Percentiles rank a stretch among this genome's conserved stretches.
These are phyloP conservation scores for Curvularia hawaiiensis DNA, from an alignment of 2,329 filamentous ascomycete genomes.

Conservation along the genomic window DNA sequence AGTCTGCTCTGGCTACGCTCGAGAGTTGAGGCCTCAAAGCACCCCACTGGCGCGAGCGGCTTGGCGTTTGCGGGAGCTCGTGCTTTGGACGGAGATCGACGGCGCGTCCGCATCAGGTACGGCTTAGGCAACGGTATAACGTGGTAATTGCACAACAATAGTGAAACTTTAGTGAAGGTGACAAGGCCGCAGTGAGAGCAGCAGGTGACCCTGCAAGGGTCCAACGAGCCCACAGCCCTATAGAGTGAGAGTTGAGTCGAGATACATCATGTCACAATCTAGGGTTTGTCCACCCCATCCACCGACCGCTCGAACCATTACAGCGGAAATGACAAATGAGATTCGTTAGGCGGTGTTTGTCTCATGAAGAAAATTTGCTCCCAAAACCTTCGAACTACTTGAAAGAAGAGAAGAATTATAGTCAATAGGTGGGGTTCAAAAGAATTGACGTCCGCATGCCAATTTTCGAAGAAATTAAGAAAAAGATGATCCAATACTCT, in stretches of 20 bases:
- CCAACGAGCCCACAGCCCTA: neutral
- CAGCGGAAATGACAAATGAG: constrained; percentile 34
- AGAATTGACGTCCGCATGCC: constrained; percentile 9
- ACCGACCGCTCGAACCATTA: constrained; percentile 5
- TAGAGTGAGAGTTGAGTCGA: constrained; percentile 3
- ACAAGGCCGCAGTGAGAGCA: neutral
- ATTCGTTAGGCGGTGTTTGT: constrained; percentile 33
- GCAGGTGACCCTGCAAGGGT: neutral
- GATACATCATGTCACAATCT: constrained; percentile 9
- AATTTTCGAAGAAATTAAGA: constrained; percentile 11
- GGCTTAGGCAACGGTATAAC: constrained; percentile 16
- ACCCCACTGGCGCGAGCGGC: constrained; percentile 33
- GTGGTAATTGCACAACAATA: neutral
- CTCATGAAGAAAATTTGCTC: constrained; percentile 13
- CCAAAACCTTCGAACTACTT: constrained; percentile 1
- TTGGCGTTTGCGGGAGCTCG: constrained; percentile 35
- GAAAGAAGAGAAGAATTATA: constrained; percentile 15
- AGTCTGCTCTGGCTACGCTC: constrained; percentile 25
- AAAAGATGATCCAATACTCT: constrained; percentile 9
- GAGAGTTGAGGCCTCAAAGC: constrained; percentile 33
- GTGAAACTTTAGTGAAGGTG: neutral
- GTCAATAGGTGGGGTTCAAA: constrained; percentile 11
- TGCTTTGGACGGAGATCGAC: constrained; percentile 30
- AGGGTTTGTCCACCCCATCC: constrained; percentile 6
- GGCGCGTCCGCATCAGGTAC: constrained; percentile 21